Evolutionary conservation across 345 rosid species (phyloP).

Genomic region (Angophora floribunda): DNA sequence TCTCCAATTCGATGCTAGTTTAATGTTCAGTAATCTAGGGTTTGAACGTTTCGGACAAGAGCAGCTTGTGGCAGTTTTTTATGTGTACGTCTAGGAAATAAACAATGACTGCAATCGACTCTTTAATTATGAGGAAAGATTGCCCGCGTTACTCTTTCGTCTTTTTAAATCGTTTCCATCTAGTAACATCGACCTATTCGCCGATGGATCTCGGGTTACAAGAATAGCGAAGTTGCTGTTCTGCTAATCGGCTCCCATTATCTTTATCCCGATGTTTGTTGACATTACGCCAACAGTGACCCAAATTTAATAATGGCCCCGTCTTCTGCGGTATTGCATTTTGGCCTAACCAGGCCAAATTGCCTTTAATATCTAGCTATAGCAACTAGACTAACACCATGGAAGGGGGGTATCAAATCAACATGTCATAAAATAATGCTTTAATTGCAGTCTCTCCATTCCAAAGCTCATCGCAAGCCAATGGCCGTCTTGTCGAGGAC

Average conservation of each 20-base stretch:
- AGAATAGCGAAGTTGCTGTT: background rate
- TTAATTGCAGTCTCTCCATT: background rate
- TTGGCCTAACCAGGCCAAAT: background rate
- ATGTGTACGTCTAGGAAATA: too few species aligned
- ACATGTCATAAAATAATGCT: background rate
- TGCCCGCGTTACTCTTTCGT: background rate
- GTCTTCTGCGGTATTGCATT: background rate
- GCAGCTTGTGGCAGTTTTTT: background rate
- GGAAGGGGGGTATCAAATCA: background rate
- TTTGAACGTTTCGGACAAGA: background rate
- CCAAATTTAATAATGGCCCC: background rate
- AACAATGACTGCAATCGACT: background rate
- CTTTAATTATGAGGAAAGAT: background rate
- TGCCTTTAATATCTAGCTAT: background rate
- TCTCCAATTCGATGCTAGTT: background rate
- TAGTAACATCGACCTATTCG: background rate
- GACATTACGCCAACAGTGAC: background rate
- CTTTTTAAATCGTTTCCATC: background rate
- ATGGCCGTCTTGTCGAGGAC: background rate
- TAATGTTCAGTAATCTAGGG: background rate
- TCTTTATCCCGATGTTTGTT: background rate
- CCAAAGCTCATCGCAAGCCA: background rate
- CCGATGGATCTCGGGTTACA: background rate
- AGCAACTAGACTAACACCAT: background rate
- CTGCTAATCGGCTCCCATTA: background rate